Evolutionary conservation across 257 asterid species (phyloP), one percentile per base, ranked within the genome.

Genomic region (Knoxia roxburghii): DNA sequence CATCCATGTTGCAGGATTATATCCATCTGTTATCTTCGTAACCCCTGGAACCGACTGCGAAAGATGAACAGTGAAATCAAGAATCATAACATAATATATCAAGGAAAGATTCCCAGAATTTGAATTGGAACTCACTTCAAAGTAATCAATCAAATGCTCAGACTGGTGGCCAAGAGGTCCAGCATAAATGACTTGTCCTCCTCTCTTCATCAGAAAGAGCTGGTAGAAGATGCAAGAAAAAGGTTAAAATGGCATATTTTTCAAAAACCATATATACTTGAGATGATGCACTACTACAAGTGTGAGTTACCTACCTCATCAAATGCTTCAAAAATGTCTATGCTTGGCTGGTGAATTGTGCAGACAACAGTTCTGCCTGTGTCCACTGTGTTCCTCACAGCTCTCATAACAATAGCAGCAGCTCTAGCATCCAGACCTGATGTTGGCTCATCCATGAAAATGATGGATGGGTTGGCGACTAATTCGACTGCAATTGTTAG

Each of bases 1-100:
- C 98, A 91, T 89, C 98, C 98, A 91, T 2, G 96, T 87, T 52
- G 96, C 96, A 41, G 98, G 98, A 75, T 91, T 91, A 24, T 56
- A 61, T 57, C 89, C 96, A 69, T 87, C 95, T 76, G 76, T 82
- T 77, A 85, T 84, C 77, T 71, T 70, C 29, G 95, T 84, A 68
- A 89, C 89, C 30, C 95, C 98, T 0, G 85, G 89, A 40, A 91
- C 69, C 32, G 95, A 76, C 98, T 91, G 76, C 27, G 10, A 37
- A 10, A 29, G 7, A 32, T 7, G 21, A 27, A 13, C 32, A 8
- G 27, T 60, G 32, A 61, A 39, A 24, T 21, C 23, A 61, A 11
- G 15, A 13, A 49, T 3, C 14, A 51, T 20, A 24, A 57, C 20
- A 57, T 32, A 20, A 30, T 57, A 23, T 18, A 20, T 20, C 4